These are phyloP conservation scores for Oehlia diaphana DNA, from an alignment of 192 early-diverging fungal genomes.

Conservation along the genomic window DNA sequence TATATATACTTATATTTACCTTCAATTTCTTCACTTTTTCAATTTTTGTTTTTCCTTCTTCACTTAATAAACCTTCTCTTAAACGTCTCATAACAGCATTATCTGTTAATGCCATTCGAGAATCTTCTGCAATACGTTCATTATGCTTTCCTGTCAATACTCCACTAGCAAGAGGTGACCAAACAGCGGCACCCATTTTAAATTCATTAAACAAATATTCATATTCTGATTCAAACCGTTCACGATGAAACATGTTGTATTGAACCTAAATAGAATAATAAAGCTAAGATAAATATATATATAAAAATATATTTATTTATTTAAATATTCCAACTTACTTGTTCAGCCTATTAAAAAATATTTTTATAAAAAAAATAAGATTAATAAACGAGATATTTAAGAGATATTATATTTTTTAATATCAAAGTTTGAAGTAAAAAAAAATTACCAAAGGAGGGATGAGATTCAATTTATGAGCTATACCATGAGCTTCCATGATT, in stretches of 20 bases:
- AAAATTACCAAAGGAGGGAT: constrained; percentile 61
- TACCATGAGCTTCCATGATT: constrained; percentile 69
- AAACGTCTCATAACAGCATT: constrained; percentile 60
- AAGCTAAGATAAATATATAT: neutral
- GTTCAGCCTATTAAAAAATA: neutral
- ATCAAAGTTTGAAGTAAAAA: too few species aligned
- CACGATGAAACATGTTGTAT: constrained; percentile 86
- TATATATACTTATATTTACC: constrained; percentile 36
- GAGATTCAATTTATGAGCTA: constrained; percentile 67
- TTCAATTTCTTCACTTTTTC: constrained; percentile 59
- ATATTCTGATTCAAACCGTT: constrained; percentile 76
- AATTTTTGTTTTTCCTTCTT: constrained; percentile 69
- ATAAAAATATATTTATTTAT: neutral
- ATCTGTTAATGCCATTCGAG: constrained; percentile 64
- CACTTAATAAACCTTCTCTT: constrained; percentile 50
- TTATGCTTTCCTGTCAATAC: constrained; percentile 74
- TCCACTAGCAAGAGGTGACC: constrained; percentile 78
- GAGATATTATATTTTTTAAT: too few species aligned
- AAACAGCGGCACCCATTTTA: constrained; percentile 71
- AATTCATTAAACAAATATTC: constrained; percentile 65
- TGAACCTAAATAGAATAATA: constrained; percentile 68
- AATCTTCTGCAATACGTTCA: constrained; percentile 62
- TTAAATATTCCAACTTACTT: constrained; percentile 29
- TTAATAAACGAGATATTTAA: too few species aligned
- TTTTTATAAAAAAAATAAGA: too few species aligned